These are phyloP conservation scores for Cutaneotrichosporon spelunceum DNA, from an alignment of 1,284 basidiomycete genomes.

Conservation along the genomic window DNA sequence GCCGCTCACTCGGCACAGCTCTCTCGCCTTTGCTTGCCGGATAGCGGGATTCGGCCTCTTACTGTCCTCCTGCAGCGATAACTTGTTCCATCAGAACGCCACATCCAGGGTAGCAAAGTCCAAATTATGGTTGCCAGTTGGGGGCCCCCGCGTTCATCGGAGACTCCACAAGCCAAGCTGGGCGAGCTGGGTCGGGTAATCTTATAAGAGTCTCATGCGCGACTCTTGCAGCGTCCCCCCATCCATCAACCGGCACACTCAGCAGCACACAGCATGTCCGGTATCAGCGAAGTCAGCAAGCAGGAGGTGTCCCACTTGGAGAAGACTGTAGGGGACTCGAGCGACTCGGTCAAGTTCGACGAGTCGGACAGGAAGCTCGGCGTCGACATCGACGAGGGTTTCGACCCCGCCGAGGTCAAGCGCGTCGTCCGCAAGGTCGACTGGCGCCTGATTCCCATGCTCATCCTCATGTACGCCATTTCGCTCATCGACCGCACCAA, in stretches of 20 bases:
- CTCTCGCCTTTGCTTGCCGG: no score
- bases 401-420: constrained; percentile 13
- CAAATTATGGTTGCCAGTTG: neutral
- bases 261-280: neutral
- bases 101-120: neutral
- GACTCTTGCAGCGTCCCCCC: neutral
- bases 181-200: neutral
- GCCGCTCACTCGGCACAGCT: no score
- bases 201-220: neutral
- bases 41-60: no score
- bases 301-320: neutral
- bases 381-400: constrained; percentile 24
- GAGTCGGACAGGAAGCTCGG: constrained; percentile 29
- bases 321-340: neutral
- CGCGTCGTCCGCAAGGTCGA: constrained; percentile 23
- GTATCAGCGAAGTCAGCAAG: neutral
- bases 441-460: constrained; percentile 22
- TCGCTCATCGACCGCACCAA: constrained; percentile 26
- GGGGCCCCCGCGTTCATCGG: neutral
- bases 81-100: neutral
- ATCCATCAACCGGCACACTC: neutral
- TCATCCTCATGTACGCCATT: constrained; percentile 21
- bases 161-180: neutral
- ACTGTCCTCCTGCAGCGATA: no score
- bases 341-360: constrained; percentile 10